phyloP scores from a whole-genome alignment of 495 filamentous ascomycete species.

The Talaromyces proteolyticus region DNA sequence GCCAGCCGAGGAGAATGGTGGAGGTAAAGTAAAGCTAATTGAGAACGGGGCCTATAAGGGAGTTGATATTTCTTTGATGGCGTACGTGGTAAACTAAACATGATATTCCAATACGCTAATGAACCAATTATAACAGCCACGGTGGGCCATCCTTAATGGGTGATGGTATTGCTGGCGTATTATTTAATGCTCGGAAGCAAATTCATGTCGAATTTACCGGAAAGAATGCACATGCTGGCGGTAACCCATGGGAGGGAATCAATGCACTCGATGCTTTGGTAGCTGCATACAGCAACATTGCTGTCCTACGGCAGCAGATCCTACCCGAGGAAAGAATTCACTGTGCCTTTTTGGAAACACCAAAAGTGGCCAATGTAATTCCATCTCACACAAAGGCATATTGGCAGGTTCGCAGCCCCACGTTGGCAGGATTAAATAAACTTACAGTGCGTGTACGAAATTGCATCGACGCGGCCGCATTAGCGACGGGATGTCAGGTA shows the following conservation, averaged over 20 bases:
- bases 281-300: slow-evolving; percentile 54
- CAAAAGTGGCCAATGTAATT: slow-evolving; percentile 56
- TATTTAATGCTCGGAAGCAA: slow-evolving; percentile 34
- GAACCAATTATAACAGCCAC: not conserved
- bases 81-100: not conserved
- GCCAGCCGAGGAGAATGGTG: slow-evolving; percentile 65
- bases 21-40: slow-evolving; percentile 62
- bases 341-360: slow-evolving; percentile 52
- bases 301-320: slow-evolving; percentile 58
- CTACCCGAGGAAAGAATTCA: slow-evolving; percentile 56
- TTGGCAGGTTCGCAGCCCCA: slow-evolving; percentile 47
- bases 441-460: slow-evolving; percentile 45
- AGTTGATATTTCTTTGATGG: slow-evolving; percentile 60
- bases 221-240: slow-evolving; percentile 48
- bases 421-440: slow-evolving; percentile 34
- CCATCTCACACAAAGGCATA: slow-evolving; percentile 49
- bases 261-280: slow-evolving; percentile 61
- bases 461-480: slow-evolving; percentile 55
- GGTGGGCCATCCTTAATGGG: slow-evolving; percentile 1
- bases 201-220: slow-evolving; percentile 28
- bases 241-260: slow-evolving; percentile 57
- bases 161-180: slow-evolving; percentile 24
- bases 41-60: slow-evolving; percentile 56
- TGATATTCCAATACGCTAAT: not conserved
- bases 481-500: slow-evolving; percentile 53